These are phyloP conservation scores for Fusarium pilosicola DNA, from an alignment of 2,329 filamentous ascomycete genomes.

Conservation along the genomic window DNA sequence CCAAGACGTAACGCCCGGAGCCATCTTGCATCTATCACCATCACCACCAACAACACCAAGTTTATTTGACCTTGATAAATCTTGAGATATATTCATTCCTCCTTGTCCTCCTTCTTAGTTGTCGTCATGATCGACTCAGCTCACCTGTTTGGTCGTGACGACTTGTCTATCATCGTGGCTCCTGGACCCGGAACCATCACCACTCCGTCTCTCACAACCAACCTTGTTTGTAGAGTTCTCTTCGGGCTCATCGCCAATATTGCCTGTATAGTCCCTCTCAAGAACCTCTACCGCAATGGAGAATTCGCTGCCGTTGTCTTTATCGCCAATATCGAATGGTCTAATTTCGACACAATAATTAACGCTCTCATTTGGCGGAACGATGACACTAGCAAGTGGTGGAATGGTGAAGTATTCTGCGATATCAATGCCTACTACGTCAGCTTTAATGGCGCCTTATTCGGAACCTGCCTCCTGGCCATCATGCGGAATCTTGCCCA, in stretches of 20 bases:
- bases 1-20: constrained; percentile 22
- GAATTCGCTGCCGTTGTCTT: constrained; percentile 65
- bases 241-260: constrained; percentile 58
- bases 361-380: constrained; percentile 65
- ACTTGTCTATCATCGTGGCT: constrained; percentile 35
- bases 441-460: constrained; percentile 58
- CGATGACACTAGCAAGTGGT: constrained; percentile 62
- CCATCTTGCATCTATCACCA: constrained; percentile 6
- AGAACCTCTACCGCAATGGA: constrained; percentile 61
- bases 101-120: background rate
- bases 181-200: constrained; percentile 41
- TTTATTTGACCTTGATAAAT: constrained; percentile 11
- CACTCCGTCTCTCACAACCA: constrained; percentile 51
- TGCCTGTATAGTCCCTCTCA: constrained; percentile 61
- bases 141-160: constrained; percentile 33
- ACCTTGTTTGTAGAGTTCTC: constrained; percentile 60
- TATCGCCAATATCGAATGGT: constrained; percentile 56
- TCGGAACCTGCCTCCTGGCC: constrained; percentile 62
- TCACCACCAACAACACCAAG: constrained; percentile 17
- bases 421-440: constrained; percentile 62
- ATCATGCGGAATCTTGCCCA: constrained; percentile 64
- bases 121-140: constrained; percentile 28
- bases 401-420: constrained; percentile 62
- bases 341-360: constrained; percentile 60
- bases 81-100: background rate